Percentiles rank a stretch among this genome's conserved stretches.
Evolutionary conservation across 163 green algal genomes (phyloP).

Genomic region (Trebouxiophyceae sp.): DNA sequence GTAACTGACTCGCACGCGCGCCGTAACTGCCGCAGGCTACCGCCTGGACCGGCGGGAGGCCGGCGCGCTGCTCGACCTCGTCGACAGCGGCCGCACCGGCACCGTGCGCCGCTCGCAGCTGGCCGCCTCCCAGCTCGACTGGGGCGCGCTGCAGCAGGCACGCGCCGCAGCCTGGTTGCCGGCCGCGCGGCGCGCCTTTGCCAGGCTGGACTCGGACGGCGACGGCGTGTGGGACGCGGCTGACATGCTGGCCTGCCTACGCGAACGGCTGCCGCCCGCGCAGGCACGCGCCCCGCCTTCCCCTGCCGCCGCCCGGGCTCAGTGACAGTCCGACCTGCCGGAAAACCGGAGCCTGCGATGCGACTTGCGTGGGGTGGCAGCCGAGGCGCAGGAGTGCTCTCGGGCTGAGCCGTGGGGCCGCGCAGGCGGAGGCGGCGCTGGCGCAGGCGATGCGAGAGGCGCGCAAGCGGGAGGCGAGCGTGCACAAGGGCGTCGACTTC

Average conservation of each 20-base stretch:
- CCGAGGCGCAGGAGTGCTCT: not conserved
- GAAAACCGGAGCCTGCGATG: too few relatives aligned
- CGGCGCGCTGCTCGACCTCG: constrained; percentile 30
- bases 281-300: constrained; percentile 19
- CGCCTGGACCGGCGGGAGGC: constrained; percentile 26
- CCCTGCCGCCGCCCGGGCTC: constrained; percentile 13
- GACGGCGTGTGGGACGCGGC: constrained; percentile 18
- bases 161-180: constrained; percentile 31
- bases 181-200: constrained; percentile 25
- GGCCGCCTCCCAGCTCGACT: constrained; percentile 35
- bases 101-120: constrained; percentile 20
- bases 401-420: not conserved
- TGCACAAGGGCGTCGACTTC: constrained; percentile 37
- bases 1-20: not conserved
- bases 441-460: constrained; percentile 27
- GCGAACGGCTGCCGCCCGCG: constrained; percentile 21
- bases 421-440: constrained; percentile 29
- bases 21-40: constrained; percentile 24
- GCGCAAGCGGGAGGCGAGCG: constrained; percentile 16
- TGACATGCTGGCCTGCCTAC: constrained; percentile 30
- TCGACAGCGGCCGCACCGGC: constrained; percentile 31
- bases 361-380: too few relatives aligned
- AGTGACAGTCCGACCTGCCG: constrained; percentile 3
- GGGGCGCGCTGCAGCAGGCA: constrained; percentile 21
- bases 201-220: constrained; percentile 27